Conservation (phyloP, 2,329 filamentous ascomycete species). For the Colletotrichum higginsianum region DNA sequence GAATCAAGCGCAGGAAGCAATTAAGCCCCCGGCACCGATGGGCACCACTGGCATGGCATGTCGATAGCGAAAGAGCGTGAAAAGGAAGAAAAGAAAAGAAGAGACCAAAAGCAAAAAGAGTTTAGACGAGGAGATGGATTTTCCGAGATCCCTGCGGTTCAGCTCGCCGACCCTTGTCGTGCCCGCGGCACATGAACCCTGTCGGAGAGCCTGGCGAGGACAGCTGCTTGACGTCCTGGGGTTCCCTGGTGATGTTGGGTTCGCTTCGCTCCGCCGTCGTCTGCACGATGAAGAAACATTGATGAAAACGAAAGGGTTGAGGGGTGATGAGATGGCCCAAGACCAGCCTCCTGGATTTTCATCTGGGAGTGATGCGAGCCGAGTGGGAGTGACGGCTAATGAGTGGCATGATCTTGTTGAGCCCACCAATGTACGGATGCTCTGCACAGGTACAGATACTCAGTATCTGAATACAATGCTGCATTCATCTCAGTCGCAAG, state of each 20-base stretch:
- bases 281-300: not conserved
- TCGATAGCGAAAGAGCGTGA: not conserved
- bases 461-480: not conserved
- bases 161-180: constrained; percentile 21
- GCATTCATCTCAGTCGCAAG: constrained; percentile 6
- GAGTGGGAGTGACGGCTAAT: constrained; percentile 1
- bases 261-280: not conserved
- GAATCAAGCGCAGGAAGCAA: constrained; percentile 10
- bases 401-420: constrained; percentile 9
- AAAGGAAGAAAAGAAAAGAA: no score
- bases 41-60: not conserved
- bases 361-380: not conserved
- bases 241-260: constrained; percentile 5
- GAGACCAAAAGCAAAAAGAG: no score
- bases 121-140: not conserved
- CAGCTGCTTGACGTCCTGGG: constrained; percentile 17
- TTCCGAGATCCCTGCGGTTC: constrained; percentile 27
- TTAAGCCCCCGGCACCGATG: not conserved
- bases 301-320: not conserved
- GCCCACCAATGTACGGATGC: no score
- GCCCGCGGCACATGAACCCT: constrained; percentile 18
- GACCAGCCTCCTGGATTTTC: constrained; percentile 22
- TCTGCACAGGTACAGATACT: not conserved
- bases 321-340: not conserved
- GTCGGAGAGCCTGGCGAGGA: not conserved